Conservation (phyloP, 176 grass and related monocot genomes). For the Elymus sibiricus region DNA sequence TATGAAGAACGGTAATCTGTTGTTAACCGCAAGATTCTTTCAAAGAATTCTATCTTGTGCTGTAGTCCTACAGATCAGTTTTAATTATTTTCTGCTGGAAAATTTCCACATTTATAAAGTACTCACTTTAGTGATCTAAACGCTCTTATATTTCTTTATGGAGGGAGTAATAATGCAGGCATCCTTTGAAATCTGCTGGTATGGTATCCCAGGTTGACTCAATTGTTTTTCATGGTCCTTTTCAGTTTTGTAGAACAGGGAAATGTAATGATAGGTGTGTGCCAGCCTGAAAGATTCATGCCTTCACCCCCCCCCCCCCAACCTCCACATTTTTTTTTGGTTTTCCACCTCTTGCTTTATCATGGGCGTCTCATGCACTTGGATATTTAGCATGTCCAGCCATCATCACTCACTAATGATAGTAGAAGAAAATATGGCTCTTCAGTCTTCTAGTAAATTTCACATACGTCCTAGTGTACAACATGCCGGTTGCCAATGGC, state of each 20-base stretch:
- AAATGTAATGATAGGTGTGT: too few relatives aligned
- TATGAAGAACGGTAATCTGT: conserved; percentile 88
- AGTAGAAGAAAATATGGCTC: too few relatives aligned
- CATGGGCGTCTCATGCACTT: too few relatives aligned
- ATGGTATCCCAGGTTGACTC: not conserved
- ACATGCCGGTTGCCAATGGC: not conserved
- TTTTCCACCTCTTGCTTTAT: too few relatives aligned
- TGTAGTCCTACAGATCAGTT: not conserved
- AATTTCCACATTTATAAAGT: not conserved
- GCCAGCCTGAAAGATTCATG: too few relatives aligned
- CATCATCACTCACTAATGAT: too few relatives aligned
- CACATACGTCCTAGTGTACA: not conserved
- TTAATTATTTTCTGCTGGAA: conserved; percentile 12
- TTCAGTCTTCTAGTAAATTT: not conserved
- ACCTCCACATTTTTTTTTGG: too few relatives aligned
- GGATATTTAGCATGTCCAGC: too few relatives aligned
- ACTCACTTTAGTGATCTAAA: too few relatives aligned
- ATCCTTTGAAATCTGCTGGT: not conserved
- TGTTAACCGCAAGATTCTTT: conserved; percentile 11
- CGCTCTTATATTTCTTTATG: too few relatives aligned
- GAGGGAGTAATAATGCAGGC: not conserved
- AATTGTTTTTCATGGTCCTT: not conserved
- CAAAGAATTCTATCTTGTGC: conserved; percentile 6
- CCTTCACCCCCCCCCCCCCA: too few relatives aligned
- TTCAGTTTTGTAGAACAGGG: too few relatives aligned